phyloP scores from a whole-genome alignment of 129 eudicot species.

The Flaveria robusta region DNA sequence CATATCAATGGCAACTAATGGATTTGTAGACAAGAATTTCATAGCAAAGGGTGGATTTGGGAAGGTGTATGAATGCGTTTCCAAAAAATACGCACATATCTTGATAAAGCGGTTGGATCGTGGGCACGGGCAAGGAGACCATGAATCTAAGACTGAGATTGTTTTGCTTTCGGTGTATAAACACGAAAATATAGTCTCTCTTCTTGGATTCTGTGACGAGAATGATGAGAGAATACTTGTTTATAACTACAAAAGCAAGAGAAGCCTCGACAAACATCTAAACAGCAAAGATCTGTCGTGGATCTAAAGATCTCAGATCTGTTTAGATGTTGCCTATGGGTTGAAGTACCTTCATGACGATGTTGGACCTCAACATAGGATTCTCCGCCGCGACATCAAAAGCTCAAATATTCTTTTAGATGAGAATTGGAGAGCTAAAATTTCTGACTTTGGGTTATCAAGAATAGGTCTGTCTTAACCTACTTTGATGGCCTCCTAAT shows the following conservation, averaged over 20 bases:
- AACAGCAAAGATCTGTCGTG: slow-evolving; percentile 25
- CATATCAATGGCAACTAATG: not conserved
- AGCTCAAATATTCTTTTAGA: slow-evolving; percentile 2
- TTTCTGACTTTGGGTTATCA: not conserved
- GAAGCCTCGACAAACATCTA: slow-evolving; percentile 22
- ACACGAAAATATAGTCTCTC: not conserved
- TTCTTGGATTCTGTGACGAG: not conserved
- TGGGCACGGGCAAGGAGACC: not conserved
- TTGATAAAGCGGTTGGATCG: not conserved
- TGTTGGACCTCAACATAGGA: not conserved
- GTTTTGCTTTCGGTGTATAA: not conserved
- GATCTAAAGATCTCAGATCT: not conserved
- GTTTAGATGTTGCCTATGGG: not conserved
- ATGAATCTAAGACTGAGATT: not conserved
- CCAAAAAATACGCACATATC: not conserved
- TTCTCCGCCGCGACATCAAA: not conserved
- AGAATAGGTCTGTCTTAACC: not conserved
- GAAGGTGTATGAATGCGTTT: not conserved
- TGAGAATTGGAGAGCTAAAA: slow-evolving; percentile 2
- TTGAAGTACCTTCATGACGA: slow-evolving; percentile 6
- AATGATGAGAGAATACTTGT: slow-evolving; percentile 35
- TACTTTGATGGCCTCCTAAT: not conserved
- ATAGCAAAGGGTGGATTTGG: not conserved
- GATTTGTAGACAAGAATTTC: not conserved
- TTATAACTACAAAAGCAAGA: slow-evolving; percentile 32